Percentiles rank a stretch among this genome's conserved stretches.
Evolutionary conservation across 2,329 filamentous ascomycete genomes (phyloP).

Genomic region (Epicoccum sorghinum): DNA sequence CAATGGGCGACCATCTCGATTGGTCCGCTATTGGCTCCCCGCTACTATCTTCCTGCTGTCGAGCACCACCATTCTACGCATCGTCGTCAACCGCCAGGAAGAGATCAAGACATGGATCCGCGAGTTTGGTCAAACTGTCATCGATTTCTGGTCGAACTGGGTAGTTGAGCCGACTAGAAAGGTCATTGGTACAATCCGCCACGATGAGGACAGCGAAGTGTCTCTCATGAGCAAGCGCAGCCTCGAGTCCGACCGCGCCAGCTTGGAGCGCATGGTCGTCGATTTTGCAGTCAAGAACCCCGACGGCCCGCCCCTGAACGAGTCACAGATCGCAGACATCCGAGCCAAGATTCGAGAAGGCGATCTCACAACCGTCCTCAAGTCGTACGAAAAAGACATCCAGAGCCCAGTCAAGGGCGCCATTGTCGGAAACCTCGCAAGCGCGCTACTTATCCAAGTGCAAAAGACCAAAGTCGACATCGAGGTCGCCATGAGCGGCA

Average conservation of each 20-base stretch:
- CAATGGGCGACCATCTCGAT: conserved; percentile 75
- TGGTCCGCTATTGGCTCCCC: conserved; percentile 90
- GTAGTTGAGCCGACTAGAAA: conserved; percentile 84
- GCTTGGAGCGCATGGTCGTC: conserved; percentile 95
- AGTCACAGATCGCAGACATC: conserved; percentile 75
- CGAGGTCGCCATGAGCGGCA: conserved; percentile 93
- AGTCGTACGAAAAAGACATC: conserved; percentile 89
- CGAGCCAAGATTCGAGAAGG: conserved; percentile 83
- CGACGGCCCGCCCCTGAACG: conserved; percentile 65
- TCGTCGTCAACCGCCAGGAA: conserved; percentile 74
- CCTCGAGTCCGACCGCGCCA: conserved; percentile 86
- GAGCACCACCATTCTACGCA: conserved; percentile 81
- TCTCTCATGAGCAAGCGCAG: conserved; percentile 96
- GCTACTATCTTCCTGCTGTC: conserved; percentile 71
- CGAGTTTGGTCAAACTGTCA: conserved; percentile 76
- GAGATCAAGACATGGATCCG: conserved; percentile 81
- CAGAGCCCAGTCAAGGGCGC: conserved; percentile 81
- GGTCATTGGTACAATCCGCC: conserved; percentile 88
- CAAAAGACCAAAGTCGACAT: conserved; percentile 99
- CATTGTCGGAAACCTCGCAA: conserved; percentile 82
- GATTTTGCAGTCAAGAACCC: conserved; percentile 91
- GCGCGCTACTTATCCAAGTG: conserved; percentile 91
- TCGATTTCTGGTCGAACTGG: conserved; percentile 97
- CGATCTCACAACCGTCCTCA: conserved; percentile 89
- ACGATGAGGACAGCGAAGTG: conserved; percentile 90